These are phyloP conservation scores for Colletotrichum lupini DNA, from an alignment of 2,329 filamentous ascomycete species.

Conservation along the genomic window DNA sequence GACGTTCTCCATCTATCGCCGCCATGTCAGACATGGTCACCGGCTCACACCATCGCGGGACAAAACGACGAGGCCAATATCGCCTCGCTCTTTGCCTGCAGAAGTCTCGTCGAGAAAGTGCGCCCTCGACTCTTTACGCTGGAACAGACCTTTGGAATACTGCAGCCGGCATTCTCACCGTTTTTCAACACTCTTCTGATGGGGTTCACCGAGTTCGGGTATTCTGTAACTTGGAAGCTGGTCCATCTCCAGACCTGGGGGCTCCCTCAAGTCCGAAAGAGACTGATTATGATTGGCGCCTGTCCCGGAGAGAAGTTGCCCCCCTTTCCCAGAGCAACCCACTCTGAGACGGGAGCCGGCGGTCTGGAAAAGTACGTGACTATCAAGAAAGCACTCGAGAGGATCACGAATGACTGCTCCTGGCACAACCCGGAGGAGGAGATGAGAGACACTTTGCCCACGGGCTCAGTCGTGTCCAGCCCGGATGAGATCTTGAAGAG, in stretches of 20 bases:
- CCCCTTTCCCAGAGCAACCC: slow-evolving; percentile 71
- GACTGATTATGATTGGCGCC: slow-evolving; percentile 67
- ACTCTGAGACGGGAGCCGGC: slow-evolving; percentile 53
- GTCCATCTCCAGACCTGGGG: slow-evolving; percentile 64
- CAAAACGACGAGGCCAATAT: slow-evolving; percentile 75
- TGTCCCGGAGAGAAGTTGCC: slow-evolving; percentile 79
- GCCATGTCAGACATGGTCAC: slow-evolving; percentile 82
- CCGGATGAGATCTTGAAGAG: slow-evolving; percentile 58
- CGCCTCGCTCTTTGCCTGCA: slow-evolving; percentile 65
- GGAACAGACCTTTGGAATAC: slow-evolving; percentile 81
- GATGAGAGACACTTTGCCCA: slow-evolving; percentile 42
- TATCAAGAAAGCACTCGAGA: slow-evolving; percentile 53
- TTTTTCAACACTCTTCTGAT: slow-evolving; percentile 71
- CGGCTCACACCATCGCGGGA: slow-evolving; percentile 71
- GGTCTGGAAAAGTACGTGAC: slow-evolving; percentile 54
- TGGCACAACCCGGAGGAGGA: slow-evolving; percentile 50
- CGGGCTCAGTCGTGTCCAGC: slow-evolving; percentile 50
- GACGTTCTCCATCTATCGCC: slow-evolving; percentile 82
- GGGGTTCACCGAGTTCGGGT: slow-evolving; percentile 73
- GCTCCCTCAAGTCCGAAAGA: slow-evolving; percentile 59
- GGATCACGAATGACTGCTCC: slow-evolving; percentile 45
- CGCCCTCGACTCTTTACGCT: slow-evolving; percentile 79
- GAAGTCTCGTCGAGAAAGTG: slow-evolving; percentile 64
- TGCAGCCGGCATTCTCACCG: slow-evolving; percentile 57
- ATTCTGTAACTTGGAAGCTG: slow-evolving; percentile 77